Evolutionary conservation across 78 protist genomes (phyloP).

Genomic region (Abeoforma whisleri): DNA sequence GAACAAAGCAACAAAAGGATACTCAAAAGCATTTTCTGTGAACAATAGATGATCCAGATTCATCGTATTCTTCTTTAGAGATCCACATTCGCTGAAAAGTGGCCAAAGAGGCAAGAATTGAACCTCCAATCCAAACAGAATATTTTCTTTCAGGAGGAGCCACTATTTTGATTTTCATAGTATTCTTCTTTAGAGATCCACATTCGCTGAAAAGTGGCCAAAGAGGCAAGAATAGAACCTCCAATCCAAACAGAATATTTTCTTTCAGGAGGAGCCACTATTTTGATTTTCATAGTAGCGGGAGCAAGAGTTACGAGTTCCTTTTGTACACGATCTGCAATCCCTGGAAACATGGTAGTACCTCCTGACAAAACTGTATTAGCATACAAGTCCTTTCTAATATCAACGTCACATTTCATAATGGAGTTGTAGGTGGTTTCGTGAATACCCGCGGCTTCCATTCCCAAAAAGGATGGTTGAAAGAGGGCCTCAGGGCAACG

Average conservation of each 20-base stretch:
- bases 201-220: conserved; percentile 83
- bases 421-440: conserved; percentile 66
- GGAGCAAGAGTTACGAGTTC: conserved; percentile 77
- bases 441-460: conserved; percentile 78
- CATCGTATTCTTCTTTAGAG: conserved; percentile 82
- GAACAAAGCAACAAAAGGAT: too few species aligned
- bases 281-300: conserved; percentile 69
- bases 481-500: conserved; percentile 85
- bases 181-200: conserved; percentile 85
- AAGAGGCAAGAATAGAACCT: conserved; percentile 86
- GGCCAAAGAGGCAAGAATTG: conserved; percentile 80
- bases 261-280: conserved; percentile 81
- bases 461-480: conserved; percentile 79
- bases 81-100: conserved; percentile 89
- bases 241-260: conserved; percentile 94
- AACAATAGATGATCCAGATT: conserved; percentile 81
- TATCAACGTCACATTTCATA: conserved; percentile 79
- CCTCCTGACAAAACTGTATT: conserved; percentile 88
- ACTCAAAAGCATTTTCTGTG: conserved; percentile 85
- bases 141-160: conserved; percentile 86
- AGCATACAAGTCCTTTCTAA: conserved; percentile 81
- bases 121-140: conserved; percentile 95
- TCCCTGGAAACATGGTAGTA: conserved; percentile 80
- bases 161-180: conserved; percentile 78
- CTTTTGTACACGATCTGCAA: conserved; percentile 76